Evolutionary conservation across 202 grass and related monocot genomes (phyloP).

Genomic region (Musa balbisiana): DNA sequence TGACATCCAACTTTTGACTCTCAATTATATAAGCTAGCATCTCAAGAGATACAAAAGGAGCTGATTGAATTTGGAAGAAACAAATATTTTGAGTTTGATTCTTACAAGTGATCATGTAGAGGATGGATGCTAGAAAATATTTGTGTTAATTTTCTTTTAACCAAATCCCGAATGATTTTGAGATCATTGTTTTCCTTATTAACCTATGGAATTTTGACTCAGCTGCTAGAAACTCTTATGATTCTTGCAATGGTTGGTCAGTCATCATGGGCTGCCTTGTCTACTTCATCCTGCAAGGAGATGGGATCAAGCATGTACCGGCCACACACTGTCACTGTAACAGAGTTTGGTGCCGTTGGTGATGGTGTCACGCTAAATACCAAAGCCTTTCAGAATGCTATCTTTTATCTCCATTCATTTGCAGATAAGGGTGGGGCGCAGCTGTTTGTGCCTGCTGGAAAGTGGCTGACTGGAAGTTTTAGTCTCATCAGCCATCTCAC

Average conservation of each 20-base stretch:
- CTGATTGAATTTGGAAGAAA: not conserved
- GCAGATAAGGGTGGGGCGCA: conserved; percentile 85
- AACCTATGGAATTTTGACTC: conserved; percentile 21
- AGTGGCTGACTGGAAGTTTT: conserved; percentile 93
- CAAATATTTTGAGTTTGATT: not conserved
- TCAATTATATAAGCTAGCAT: not conserved
- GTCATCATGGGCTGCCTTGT: conserved; percentile 34
- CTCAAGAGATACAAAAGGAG: not conserved
- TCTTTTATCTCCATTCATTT: conserved; percentile 97
- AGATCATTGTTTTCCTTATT: conserved; percentile 9
- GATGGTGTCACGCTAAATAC: conserved; percentile 85
- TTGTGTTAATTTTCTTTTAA: not conserved
- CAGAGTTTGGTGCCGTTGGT: conserved; percentile 80
- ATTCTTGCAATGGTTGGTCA: conserved; percentile 35
- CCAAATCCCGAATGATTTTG: not conserved
- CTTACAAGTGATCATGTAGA: not conserved
- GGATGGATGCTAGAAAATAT: not conserved
- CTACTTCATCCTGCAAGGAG: conserved; percentile 50
- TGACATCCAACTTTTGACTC: not conserved
- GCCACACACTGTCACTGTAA: conserved; percentile 85
- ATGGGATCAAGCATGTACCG: conserved; percentile 64
- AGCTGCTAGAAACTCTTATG: conserved; percentile 44
- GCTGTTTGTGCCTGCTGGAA: conserved; percentile 90
- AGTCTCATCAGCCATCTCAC: conserved; percentile 88
- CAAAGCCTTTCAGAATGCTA: conserved; percentile 96